Conservation (phyloP, 306 rosid genomes). For the peach (Prunus persica) region DNA sequence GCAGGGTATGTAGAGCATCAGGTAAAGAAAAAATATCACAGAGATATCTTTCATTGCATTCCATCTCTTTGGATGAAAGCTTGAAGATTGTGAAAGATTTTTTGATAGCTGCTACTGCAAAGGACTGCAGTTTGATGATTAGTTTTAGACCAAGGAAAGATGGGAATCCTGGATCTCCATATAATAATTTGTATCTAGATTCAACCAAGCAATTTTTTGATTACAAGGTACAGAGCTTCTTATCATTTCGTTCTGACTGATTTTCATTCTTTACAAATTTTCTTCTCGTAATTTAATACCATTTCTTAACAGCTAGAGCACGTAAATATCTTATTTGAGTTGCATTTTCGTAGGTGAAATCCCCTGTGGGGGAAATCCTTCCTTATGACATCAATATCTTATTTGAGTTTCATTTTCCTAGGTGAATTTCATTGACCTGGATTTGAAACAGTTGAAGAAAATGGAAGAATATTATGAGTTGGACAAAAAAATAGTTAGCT, state of each 20-base stretch:
- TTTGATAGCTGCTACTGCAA: constrained; percentile 79
- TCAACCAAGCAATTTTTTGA: constrained; percentile 72
- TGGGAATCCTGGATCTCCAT: constrained; percentile 40
- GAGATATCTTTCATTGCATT: constrained; percentile 62
- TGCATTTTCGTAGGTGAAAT: not conserved
- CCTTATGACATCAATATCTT: constrained; percentile 22
- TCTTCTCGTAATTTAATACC: not conserved
- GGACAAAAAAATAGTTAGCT: constrained; percentile 79
- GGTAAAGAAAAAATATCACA: constrained; percentile 40
- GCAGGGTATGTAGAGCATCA: constrained; percentile 61
- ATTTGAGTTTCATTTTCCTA: constrained; percentile 33
- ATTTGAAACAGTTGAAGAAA: constrained; percentile 74
- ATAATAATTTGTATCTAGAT: constrained; percentile 45
- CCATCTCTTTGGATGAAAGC: constrained; percentile 70
- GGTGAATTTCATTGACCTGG: constrained; percentile 84
- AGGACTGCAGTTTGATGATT: constrained; percentile 92
- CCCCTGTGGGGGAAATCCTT: not conserved
- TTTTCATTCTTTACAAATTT: not conserved
- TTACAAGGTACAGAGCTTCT: constrained; percentile 54
- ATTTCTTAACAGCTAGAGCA: not conserved
- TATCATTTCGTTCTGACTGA: not conserved
- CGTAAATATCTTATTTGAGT: not conserved
- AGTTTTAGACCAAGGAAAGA: constrained; percentile 63
- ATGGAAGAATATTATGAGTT: constrained; percentile 85
- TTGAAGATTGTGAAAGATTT: constrained; percentile 73